Evolutionary conservation across 139 green algal species (phyloP).

Genomic region (Eudorina sp.): DNA sequence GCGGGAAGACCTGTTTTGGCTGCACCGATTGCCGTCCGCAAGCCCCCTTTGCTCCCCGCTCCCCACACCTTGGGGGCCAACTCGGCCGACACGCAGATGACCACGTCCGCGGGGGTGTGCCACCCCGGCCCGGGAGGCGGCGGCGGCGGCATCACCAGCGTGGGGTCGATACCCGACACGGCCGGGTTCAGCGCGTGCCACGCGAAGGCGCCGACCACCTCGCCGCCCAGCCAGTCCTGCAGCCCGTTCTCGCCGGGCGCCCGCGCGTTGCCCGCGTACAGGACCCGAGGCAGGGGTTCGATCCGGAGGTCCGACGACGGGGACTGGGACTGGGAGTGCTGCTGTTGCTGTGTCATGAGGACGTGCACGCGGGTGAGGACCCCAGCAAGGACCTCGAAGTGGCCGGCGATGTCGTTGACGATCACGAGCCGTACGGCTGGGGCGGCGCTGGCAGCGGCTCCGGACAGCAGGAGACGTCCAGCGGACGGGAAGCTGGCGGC

Average conservation of each 20-base stretch:
- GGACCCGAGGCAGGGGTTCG: neutral
- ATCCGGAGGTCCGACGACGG: neutral
- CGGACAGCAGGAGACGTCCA: neutral
- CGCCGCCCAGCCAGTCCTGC: constrained; percentile 1
- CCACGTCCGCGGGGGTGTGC: neutral
- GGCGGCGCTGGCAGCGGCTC: neutral
- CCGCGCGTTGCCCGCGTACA: neutral
- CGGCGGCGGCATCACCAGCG: neutral
- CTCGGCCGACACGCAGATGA: constrained; percentile 48
- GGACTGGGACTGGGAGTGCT: neutral
- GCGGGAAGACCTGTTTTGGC: neutral
- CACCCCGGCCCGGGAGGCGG: neutral
- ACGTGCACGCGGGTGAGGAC: neutral
- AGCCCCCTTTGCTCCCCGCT: neutral
- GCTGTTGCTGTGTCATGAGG: neutral
- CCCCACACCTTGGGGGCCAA: constrained; percentile 30
- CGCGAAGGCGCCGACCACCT: neutral
- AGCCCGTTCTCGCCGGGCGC: neutral
- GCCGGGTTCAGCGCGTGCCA: constrained; percentile 6
- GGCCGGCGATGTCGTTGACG: constrained; percentile 45
- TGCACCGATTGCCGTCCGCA: neutral
- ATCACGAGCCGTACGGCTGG: neutral
- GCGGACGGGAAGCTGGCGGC: no score
- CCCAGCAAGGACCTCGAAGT: constrained; percentile 38
- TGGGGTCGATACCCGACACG: neutral